These are phyloP conservation scores for Trichoderma sp. DNA, from an alignment of 2,329 filamentous ascomycete species.

Conservation along the genomic window DNA sequence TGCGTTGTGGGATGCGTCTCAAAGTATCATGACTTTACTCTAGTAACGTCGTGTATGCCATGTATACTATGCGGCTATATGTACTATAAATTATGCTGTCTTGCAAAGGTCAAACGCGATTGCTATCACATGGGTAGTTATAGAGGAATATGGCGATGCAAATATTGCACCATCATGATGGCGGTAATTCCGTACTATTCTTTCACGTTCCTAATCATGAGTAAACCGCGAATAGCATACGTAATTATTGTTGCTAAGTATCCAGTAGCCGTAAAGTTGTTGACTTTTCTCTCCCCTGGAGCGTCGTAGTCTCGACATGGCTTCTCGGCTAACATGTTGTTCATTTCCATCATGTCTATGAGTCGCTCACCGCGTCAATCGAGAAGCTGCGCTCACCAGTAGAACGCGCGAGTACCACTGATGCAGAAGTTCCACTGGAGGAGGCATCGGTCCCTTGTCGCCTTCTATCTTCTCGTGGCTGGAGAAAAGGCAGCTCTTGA, in stretches of 20 bases:
- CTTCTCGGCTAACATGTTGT: not conserved
- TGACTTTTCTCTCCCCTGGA: not conserved
- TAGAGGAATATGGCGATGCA: not conserved
- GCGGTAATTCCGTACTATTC: not conserved
- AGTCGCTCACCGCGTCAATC: not conserved
- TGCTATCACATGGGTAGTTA: not conserved
- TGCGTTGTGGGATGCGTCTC: not conserved
- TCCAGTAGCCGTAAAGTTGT: not conserved
- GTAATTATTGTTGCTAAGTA: not conserved
- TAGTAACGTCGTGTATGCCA: not conserved
- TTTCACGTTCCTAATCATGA: not conserved
- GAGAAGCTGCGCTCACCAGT: constrained; percentile 19
- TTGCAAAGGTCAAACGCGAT: not conserved
- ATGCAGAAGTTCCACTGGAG: constrained; percentile 32
- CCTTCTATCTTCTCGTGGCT: constrained; percentile 39
- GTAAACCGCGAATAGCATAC: not conserved
- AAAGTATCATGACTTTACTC: not conserved
- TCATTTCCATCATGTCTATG: not conserved
- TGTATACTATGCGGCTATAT: not conserved
- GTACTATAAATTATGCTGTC: not conserved
- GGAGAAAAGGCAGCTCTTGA: constrained; percentile 64
- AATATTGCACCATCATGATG: too few relatives aligned
- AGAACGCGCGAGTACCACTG: constrained; percentile 44
- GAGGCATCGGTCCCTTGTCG: constrained; percentile 32
- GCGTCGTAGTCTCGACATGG: not conserved